These are phyloP conservation scores for Pulicaria dysenterica DNA, from an alignment of 129 eudicot species.

Conservation along the genomic window DNA sequence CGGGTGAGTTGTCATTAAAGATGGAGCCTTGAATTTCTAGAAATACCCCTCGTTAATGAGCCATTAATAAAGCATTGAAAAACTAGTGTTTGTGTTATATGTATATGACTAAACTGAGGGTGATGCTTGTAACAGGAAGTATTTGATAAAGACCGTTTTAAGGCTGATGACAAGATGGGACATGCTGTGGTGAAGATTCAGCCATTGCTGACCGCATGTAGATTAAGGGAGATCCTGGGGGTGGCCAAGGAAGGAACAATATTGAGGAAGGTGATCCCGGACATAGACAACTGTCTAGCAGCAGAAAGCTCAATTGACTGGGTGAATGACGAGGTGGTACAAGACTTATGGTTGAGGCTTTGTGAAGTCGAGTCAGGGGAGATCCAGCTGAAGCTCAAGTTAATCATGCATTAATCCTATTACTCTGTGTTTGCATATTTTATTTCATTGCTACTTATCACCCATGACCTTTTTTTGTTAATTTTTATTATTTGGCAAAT, in stretches of 20 bases:
- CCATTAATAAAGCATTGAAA: no score
- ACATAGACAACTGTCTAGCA: slow-evolving; percentile 50
- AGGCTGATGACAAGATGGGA: slow-evolving; percentile 73
- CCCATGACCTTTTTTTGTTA: no score
- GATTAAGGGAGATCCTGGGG: slow-evolving; percentile 53
- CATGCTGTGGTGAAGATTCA: slow-evolving; percentile 55
- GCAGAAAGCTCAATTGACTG: slow-evolving; percentile 50
- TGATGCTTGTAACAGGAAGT: slow-evolving; percentile 43
- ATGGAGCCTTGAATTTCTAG: no score
- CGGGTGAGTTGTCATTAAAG: no score
- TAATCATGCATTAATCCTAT: slow-evolving; percentile 17
- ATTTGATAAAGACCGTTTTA: slow-evolving; percentile 64
- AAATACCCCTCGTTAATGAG: no score
- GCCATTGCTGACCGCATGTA: slow-evolving; percentile 52
- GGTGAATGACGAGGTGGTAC: slow-evolving; percentile 54
- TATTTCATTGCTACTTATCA: no score
- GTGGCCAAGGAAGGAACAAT: slow-evolving; percentile 44
- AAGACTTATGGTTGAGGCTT: slow-evolving; percentile 62
- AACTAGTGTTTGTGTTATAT: no score
- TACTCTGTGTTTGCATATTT: no score
- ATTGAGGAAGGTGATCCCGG: slow-evolving; percentile 57
- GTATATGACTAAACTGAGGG: no score
- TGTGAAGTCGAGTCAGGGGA: slow-evolving; percentile 61
- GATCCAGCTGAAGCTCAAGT: slow-evolving; percentile 51
- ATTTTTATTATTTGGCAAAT: no score